phyloP scores from a whole-genome alignment of 257 asterid genomes.

The Fraxinus excelsior region DNA sequence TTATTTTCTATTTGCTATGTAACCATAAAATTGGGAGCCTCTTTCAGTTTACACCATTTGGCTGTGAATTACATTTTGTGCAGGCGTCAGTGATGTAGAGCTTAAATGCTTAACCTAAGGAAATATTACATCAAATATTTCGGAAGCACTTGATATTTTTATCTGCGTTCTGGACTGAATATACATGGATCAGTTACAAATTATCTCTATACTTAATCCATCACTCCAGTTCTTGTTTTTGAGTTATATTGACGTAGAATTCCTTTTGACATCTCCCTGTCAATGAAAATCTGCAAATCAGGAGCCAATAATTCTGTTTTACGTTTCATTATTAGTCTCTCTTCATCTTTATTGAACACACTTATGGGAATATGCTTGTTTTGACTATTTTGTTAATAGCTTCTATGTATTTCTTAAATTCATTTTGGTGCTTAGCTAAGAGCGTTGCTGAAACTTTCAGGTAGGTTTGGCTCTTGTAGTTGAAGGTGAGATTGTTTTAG shows the following conservation, averaged over 20 bases:
- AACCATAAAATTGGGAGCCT: not conserved
- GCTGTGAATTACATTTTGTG: not conserved
- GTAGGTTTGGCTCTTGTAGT: constrained; percentile 94
- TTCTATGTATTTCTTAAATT: constrained; percentile 1
- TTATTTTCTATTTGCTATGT: not conserved
- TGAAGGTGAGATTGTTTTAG: constrained; percentile 84
- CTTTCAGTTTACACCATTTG: not conserved
- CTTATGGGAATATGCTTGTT: not conserved
- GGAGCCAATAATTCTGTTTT: not conserved
- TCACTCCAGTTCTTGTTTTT: not conserved
- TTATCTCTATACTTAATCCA: not conserved
- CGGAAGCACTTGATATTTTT: not conserved
- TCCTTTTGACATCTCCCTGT: not conserved
- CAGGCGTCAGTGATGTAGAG: not conserved
- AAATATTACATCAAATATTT: not conserved
- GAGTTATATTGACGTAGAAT: not conserved
- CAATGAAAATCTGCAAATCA: not conserved
- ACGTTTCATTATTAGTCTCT: not conserved
- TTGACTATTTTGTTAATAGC: not conserved
- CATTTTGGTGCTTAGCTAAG: not conserved
- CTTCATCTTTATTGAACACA: not conserved
- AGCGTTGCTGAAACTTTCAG: constrained; percentile 46
- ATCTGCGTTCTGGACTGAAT: not conserved
- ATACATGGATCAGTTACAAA: not conserved
- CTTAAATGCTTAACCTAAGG: not conserved